Evolutionary conservation across 352 stramenopile genomes (phyloP).

Genomic region (Pythium biforme): DNA sequence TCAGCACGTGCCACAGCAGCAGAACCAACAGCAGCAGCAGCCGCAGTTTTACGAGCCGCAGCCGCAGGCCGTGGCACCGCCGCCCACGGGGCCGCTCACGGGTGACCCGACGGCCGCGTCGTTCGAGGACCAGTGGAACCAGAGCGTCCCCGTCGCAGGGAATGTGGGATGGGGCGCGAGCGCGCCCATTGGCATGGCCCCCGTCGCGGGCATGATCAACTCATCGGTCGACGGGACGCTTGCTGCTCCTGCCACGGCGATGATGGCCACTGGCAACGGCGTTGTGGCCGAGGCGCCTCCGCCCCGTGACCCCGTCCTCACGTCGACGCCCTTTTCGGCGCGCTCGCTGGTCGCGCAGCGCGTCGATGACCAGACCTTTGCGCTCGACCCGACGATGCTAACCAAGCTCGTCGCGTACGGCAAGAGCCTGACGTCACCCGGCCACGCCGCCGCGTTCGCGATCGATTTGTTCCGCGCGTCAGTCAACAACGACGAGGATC

Average conservation of each 20-base stretch:
- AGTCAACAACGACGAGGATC: slow-evolving; percentile 33
- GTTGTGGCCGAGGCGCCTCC: not conserved
- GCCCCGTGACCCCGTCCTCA: slow-evolving; percentile 43
- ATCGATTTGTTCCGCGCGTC: slow-evolving; percentile 66
- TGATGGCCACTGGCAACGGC: slow-evolving; percentile 1
- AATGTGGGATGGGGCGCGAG: slow-evolving; percentile 16
- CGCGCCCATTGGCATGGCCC: slow-evolving; percentile 9
- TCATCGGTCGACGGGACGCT: not conserved
- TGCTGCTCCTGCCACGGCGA: not conserved
- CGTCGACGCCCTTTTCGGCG: slow-evolving; percentile 53
- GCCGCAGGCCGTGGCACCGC: too few species aligned
- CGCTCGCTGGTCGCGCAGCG: slow-evolving; percentile 60
- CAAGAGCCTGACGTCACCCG: slow-evolving; percentile 57
- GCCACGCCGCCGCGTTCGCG: slow-evolving; percentile 65
- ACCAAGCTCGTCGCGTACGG: slow-evolving; percentile 51
- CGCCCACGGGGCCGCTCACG: slow-evolving; percentile 17
- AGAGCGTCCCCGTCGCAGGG: slow-evolving; percentile 19
- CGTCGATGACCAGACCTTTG: slow-evolving; percentile 62
- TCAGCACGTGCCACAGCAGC: not conserved
- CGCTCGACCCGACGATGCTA: slow-evolving; percentile 45
- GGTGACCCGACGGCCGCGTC: slow-evolving; percentile 29
- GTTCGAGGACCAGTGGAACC: slow-evolving; percentile 44
- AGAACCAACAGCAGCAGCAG: not conserved
- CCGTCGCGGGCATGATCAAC: not conserved
- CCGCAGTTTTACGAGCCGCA: slow-evolving; percentile 15